A percentile compares a stretch with the other conserved stretches of the same genome.
Conservation (phyloP, 306 rosid species). For the Trifolium pratense region DNA sequence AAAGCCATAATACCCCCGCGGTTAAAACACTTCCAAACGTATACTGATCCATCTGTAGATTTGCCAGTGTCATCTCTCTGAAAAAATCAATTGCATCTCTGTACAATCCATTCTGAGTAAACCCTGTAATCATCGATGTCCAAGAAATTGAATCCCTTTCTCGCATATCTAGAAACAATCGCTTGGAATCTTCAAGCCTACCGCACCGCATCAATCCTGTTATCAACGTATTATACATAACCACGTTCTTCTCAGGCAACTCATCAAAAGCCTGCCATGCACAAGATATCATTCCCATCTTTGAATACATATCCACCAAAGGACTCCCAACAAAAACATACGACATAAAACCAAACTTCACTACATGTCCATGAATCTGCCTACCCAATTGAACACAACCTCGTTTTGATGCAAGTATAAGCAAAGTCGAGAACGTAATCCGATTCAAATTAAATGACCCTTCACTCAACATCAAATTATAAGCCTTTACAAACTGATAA, state of each 20-base stretch:
- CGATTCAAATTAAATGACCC: slow-evolving; percentile 55
- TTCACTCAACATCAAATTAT: slow-evolving; percentile 62
- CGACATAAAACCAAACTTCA: slow-evolving; percentile 72
- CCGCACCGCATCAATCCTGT: slow-evolving; percentile 71
- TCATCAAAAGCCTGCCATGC: slow-evolving; percentile 67
- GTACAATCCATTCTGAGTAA: slow-evolving; percentile 64
- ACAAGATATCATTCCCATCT: slow-evolving; percentile 57
- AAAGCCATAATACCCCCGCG: slow-evolving; percentile 73
- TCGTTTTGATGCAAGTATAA: slow-evolving; percentile 65
- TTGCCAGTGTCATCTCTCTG: slow-evolving; percentile 66
- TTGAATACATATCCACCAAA: slow-evolving; percentile 82
- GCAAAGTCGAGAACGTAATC: slow-evolving; percentile 77
- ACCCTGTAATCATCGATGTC: slow-evolving; percentile 89
- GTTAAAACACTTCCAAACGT: slow-evolving; percentile 89
- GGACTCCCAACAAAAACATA: slow-evolving; percentile 85
- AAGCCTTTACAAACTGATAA: slow-evolving; percentile 62
- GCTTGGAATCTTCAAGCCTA: slow-evolving; percentile 58
- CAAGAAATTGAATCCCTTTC: slow-evolving; percentile 80
- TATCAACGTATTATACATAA: slow-evolving; percentile 75
- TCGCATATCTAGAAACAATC: slow-evolving; percentile 59
- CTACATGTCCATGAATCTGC: slow-evolving; percentile 79
- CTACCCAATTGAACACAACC: slow-evolving; percentile 62
- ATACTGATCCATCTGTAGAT: slow-evolving; percentile 70
- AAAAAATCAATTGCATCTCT: slow-evolving; percentile 61
- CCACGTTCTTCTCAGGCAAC: slow-evolving; percentile 67